Base-by-base conservation (phyloP, 345 rosid genomes). In the Sisymbrium altissimum region DNA sequence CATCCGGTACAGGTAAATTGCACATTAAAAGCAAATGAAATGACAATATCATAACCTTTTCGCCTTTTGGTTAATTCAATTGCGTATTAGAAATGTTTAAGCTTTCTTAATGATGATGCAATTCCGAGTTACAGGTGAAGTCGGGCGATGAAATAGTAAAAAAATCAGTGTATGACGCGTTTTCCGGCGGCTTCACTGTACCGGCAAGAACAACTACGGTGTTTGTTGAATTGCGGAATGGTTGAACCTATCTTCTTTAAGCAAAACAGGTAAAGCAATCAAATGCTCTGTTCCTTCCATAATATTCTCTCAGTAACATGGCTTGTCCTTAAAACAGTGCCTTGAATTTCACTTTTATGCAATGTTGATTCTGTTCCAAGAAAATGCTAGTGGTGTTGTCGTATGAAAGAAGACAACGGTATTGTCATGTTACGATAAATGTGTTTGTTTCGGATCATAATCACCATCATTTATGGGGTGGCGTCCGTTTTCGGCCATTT, bases 1-100 rank as follows among this genome's bases (percentile, higher is more conserved):
- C 99, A 91, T 76, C 97, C 93, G 11, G 52, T 89, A 36, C 97
- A 91, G 97, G 93, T 91, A 75, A 53, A 21, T 48, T 50, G 41
- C 11, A 11, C 19, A 15, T 19, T 11, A 41, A 25, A 33, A 13
- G 9, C 2, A 21, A 2, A 36, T 48, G 1, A 23, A 23, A 18
- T 9, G 54, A 27, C 43, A 38, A 30, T 21, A 68, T 59, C 30
- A 50, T 25, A 66, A 35, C 25, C 65, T 41, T 23, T 43, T 25
- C 7, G 4, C 53, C 30, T n/a, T 60, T 33, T 64, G 43, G 54
- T 55, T 58, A 62, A 13, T 23, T 40, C 14, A 49, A 4, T 50
- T 12, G 35, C 18, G 46, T 38, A 32, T 3, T 41, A 21, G 32
- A 33, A 7, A 76, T 8, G 3, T 14, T 41, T 0, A 30, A 50